These are phyloP conservation scores for Lactifluus hygrophoroides DNA, from an alignment of 768 basidiomycete genomes.

Conservation along the genomic window DNA sequence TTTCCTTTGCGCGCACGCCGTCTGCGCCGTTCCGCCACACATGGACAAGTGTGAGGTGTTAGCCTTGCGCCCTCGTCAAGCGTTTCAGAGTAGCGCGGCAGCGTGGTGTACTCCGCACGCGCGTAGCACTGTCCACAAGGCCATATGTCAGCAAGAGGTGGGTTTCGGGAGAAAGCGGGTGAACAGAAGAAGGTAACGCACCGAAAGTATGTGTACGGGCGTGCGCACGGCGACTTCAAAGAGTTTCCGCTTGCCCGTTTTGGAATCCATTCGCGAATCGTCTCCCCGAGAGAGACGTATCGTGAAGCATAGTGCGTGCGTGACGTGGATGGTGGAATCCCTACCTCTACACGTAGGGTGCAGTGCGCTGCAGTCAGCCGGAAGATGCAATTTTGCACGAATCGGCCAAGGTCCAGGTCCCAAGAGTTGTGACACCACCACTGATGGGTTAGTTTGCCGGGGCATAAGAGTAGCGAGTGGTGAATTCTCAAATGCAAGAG, in stretches of 20 bases:
- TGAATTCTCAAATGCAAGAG: slow-evolving; percentile 53
- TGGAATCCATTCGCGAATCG: slow-evolving; percentile 49
- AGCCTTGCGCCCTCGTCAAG: background rate
- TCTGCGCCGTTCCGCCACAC: background rate
- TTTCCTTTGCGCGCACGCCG: background rate
- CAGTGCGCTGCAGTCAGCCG: slow-evolving; percentile 48
- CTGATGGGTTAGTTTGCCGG: slow-evolving; percentile 44
- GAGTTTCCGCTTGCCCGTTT: slow-evolving; percentile 65
- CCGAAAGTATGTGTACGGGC: slow-evolving; percentile 81
- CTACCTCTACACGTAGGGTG: slow-evolving; percentile 77
- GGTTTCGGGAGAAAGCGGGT: background rate
- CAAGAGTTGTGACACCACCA: slow-evolving; percentile 52
- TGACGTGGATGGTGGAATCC: slow-evolving; percentile 62
- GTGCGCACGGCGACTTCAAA: slow-evolving; percentile 84
- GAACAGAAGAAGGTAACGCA: slow-evolving; percentile 31
- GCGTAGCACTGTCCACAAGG: slow-evolving; percentile 7
- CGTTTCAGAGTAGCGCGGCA: slow-evolving; percentile 14
- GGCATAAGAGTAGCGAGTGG: slow-evolving; percentile 49
- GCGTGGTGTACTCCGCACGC: slow-evolving; percentile 2
- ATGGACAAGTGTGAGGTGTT: background rate
- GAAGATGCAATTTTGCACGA: slow-evolving; percentile 58
- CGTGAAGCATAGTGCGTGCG: slow-evolving; percentile 72
- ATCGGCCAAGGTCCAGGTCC: slow-evolving; percentile 87
- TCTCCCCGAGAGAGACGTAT: slow-evolving; percentile 81
- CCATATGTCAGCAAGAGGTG: background rate